Percentiles rank a stretch among this genome's conserved stretches.
Conservation (phyloP, 2,329 filamentous ascomycete genomes). For the Penicillium polonicum region DNA sequence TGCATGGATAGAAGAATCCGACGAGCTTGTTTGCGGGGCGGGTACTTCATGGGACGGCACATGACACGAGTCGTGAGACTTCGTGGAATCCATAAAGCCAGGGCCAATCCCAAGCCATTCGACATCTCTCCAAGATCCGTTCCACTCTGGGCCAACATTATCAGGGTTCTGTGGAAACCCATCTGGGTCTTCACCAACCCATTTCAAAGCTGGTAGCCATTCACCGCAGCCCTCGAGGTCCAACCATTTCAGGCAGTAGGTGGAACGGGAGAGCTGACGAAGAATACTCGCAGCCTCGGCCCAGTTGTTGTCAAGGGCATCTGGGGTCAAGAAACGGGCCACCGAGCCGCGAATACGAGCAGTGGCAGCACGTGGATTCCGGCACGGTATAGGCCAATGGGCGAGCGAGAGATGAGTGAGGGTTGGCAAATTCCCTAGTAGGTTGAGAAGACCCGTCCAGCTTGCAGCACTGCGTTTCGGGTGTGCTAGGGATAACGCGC, state of each 20-base stretch:
- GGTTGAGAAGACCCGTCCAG: slow-evolving; percentile 56
- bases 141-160: slow-evolving; percentile 46
- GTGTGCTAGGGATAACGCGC: slow-evolving; percentile 58
- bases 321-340: slow-evolving; percentile 42
- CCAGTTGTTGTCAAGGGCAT: slow-evolving; percentile 55
- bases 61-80: slow-evolving; percentile 2
- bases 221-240: slow-evolving; percentile 60
- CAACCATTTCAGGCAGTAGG: slow-evolving; percentile 61
- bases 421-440: slow-evolving; percentile 55
- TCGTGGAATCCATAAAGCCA: slow-evolving; percentile 37
- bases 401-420: slow-evolving; percentile 63
- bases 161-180: slow-evolving; percentile 24
- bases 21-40: not conserved
- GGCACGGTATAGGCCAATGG: slow-evolving; percentile 59
- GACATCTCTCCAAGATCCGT: slow-evolving; percentile 46
- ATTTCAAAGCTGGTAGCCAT: slow-evolving; percentile 56
- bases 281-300: slow-evolving; percentile 57
- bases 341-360: slow-evolving; percentile 44
- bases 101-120: slow-evolving; percentile 44
- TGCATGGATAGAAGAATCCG: not conserved
- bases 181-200: slow-evolving; percentile 34
- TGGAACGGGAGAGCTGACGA: slow-evolving; percentile 54
- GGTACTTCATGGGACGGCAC: not conserved
- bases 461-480: slow-evolving; percentile 45
- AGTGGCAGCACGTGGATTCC: slow-evolving; percentile 55